Evolutionary conservation across 176 grass and related monocot species (phyloP).

Genomic region (Lolium perenne): DNA sequence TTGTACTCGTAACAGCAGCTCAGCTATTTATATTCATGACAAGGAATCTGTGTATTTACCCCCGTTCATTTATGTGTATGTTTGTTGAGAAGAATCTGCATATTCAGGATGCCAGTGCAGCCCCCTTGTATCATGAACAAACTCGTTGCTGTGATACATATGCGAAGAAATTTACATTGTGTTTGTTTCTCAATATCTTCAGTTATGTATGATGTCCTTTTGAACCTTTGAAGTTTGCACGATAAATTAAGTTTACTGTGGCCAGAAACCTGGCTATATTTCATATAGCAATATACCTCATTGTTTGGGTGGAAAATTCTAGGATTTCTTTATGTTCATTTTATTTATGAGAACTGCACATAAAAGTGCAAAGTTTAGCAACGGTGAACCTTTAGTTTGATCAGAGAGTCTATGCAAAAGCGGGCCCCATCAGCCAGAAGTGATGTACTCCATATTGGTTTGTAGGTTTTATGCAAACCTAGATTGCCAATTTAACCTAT

Average conservation of each 20-base stretch:
- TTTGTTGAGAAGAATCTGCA: conserved; percentile 30
- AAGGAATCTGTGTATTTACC: not conserved
- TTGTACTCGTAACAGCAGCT: not conserved
- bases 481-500: too few species aligned
- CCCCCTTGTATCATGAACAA: not conserved
- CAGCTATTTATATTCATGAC: not conserved
- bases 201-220: not conserved
- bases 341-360: not conserved
- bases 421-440: too few species aligned
- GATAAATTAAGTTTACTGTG: not conserved
- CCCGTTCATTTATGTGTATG: not conserved
- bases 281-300: not conserved
- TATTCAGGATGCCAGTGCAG: not conserved
- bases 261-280: not conserved
- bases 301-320: not conserved
- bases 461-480: too few species aligned
- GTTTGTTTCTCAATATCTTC: not conserved
- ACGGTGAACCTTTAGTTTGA: not conserved
- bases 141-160: not conserved
- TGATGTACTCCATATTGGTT: too few species aligned
- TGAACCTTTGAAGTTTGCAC: not conserved
- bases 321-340: not conserved
- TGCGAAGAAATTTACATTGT: not conserved
- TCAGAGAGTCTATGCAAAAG: too few species aligned
- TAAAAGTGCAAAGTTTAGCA: not conserved